Evolutionary conservation across 2,329 filamentous ascomycete genomes (phyloP).

Genomic region (Alternaria alternata): DNA sequence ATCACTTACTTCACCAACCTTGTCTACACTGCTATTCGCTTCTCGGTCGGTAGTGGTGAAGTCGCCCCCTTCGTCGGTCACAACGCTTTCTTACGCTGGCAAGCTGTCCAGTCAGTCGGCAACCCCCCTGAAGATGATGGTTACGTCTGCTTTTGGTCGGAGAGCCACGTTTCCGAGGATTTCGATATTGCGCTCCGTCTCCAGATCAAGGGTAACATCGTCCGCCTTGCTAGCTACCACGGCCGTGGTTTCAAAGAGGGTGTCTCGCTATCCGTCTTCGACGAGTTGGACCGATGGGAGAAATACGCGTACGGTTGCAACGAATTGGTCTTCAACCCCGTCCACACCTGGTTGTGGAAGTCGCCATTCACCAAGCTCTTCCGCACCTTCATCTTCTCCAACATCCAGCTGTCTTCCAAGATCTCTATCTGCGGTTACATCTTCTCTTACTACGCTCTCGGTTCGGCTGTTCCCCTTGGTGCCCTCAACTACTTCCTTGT

Average conservation of each 20-base stretch:
- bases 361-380: constrained; percentile 73
- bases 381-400: constrained; percentile 65
- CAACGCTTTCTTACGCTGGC: constrained; percentile 77
- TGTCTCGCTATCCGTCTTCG: constrained; percentile 75
- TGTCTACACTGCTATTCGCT: constrained; percentile 75
- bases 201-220: constrained; percentile 71
- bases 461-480: constrained; percentile 69
- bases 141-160: constrained; percentile 74
- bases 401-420: constrained; percentile 71
- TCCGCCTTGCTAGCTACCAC: constrained; percentile 73
- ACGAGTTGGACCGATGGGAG: constrained; percentile 74
- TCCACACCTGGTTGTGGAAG: constrained; percentile 66
- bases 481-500: constrained; percentile 73
- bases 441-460: constrained; percentile 74
- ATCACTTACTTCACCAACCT: constrained; percentile 81
- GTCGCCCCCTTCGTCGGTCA: constrained; percentile 78
- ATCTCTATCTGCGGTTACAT: constrained; percentile 74
- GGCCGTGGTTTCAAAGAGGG: constrained; percentile 75
- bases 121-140: constrained; percentile 59
- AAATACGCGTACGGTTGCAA: constrained; percentile 74
- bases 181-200: constrained; percentile 77
- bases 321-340: constrained; percentile 73
- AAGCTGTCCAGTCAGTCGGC: constrained; percentile 65
- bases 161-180: constrained; percentile 77
- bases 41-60: constrained; percentile 73